A percentile compares a stretch with the other conserved stretches of the same genome.
Evolutionary conservation across 192 early-diverging fungal genomes (phyloP).

Genomic region (Paraglomus brasilianum): DNA sequence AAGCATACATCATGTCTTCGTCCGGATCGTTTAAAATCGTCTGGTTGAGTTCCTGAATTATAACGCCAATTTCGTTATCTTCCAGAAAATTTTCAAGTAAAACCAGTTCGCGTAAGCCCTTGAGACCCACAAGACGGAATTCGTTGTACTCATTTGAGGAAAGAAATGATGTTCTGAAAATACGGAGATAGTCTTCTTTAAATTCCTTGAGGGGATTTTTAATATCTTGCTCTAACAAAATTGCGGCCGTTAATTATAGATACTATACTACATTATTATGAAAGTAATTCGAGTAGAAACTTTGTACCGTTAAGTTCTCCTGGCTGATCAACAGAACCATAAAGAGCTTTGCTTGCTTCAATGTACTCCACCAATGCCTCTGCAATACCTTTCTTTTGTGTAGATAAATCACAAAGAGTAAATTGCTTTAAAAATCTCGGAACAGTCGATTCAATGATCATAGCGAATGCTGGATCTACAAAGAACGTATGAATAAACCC

Average conservation of each 20-base stretch:
- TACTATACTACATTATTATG: not conserved
- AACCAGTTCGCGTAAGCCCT: constrained; percentile 67
- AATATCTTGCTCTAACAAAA: constrained; percentile 47
- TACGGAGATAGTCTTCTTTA: constrained; percentile 74
- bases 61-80: constrained; percentile 57
- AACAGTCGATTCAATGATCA: constrained; percentile 58
- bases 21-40: constrained; percentile 51
- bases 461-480: constrained; percentile 60
- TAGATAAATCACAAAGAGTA: constrained; percentile 53
- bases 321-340: constrained; percentile 52
- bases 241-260: constrained; percentile 21
- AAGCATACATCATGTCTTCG: constrained; percentile 45
- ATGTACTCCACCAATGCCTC: constrained; percentile 74
- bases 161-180: constrained; percentile 66
- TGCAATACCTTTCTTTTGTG: constrained; percentile 61
- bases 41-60: constrained; percentile 50
- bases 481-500: not conserved
- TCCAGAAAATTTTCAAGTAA: constrained; percentile 55
- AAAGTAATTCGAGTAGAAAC: not conserved
- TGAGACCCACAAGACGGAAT: constrained; percentile 66
- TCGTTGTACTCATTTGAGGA: constrained; percentile 75
- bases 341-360: constrained; percentile 59
- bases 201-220: constrained; percentile 63
- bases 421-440: constrained; percentile 65
- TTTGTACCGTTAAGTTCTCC: not conserved